Evolutionary conservation across 2,329 filamentous ascomycete genomes (phyloP), one percentile per base, ranked within the genome.

Genomic region (Cercospora beticola): DNA sequence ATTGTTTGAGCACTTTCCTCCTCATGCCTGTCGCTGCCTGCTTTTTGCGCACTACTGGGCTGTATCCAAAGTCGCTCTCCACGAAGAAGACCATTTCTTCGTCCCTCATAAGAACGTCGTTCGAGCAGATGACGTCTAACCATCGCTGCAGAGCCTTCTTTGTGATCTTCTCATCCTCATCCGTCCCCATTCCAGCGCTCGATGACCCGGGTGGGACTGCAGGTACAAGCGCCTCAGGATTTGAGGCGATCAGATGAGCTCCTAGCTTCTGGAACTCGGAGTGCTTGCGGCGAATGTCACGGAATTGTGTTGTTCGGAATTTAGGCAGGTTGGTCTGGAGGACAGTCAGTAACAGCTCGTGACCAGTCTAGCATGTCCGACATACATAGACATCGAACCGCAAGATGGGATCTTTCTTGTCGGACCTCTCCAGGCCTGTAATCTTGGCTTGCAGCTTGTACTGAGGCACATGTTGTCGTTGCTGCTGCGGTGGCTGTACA

Each of bases 41-140:
- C 84, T 96, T 97, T 86, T 93, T 93, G 80, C 94, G 90, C 58
- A 97, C 90, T 77, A 98, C 91, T 1, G 95, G 95, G 76, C 93
- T 97, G 81, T 99, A 99, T 49, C 95, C 95, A 79, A 97, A 98
- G 79, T 99, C 95, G 78, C 93, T 97, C 82, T 99, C 95, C n/a
- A 99, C 93, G 76, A 99, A 99, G 69, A 98, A 89, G 5, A 97
- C 89, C 89, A 98, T 94, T 82, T 99, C 95, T 71, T 98, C 94
- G 78, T 99, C 95, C 70, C 91, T 89, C 85, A 97, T 97, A 7
- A 99, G 87, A 0, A 96, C 89, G 40, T 98, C 94, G 74, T 95
- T 98, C 76, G 88, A 88, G 82, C 95, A 97, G 21, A 99, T 91
- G 68, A 92, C 92, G 80, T 97, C 97, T 75, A 99, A 86, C 95